These are phyloP conservation scores for Hyphopichia pseudoburtonii DNA, from an alignment of 1,139 yeast species.

Conservation along the genomic window DNA sequence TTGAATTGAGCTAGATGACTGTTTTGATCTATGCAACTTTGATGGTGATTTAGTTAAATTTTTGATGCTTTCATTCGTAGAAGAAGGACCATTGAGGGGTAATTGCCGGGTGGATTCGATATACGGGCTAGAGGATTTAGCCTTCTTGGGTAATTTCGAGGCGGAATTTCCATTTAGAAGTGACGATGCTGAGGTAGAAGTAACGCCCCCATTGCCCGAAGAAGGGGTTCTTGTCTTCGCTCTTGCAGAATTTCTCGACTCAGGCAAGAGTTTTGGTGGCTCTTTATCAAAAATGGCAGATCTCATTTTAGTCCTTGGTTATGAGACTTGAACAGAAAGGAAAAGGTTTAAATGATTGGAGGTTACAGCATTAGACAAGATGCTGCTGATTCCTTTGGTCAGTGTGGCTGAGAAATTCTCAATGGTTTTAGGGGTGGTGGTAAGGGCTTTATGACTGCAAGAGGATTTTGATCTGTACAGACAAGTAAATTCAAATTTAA, in stretches of 20 bases:
- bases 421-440: too few species aligned
- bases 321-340: too few species aligned
- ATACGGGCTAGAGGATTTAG: conserved; percentile 18
- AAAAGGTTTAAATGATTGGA: too few species aligned
- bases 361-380: too few species aligned
- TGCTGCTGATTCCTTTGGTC: too few species aligned
- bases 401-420: too few species aligned
- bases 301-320: conserved; percentile 27
- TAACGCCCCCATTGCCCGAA: conserved; percentile 2
- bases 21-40: not conserved
- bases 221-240: conserved; percentile 8
- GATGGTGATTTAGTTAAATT: not conserved
- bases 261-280: conserved; percentile 7
- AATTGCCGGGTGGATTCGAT: conserved; percentile 12
- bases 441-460: too few species aligned
- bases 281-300: conserved; percentile 38
- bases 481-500: too few species aligned
- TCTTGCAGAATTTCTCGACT: conserved; percentile 10
- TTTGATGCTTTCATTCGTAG: not conserved
- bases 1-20: not conserved
- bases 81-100: conserved; percentile 9
- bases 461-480: too few species aligned
- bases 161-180: not conserved
- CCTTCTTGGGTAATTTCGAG: conserved; percentile 11
- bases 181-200: conserved; percentile 7